Evolutionary conservation across 192 early-diverging fungal species (phyloP), one percentile per base, ranked within the genome.

Genomic region (Coemansia sp.): DNA sequence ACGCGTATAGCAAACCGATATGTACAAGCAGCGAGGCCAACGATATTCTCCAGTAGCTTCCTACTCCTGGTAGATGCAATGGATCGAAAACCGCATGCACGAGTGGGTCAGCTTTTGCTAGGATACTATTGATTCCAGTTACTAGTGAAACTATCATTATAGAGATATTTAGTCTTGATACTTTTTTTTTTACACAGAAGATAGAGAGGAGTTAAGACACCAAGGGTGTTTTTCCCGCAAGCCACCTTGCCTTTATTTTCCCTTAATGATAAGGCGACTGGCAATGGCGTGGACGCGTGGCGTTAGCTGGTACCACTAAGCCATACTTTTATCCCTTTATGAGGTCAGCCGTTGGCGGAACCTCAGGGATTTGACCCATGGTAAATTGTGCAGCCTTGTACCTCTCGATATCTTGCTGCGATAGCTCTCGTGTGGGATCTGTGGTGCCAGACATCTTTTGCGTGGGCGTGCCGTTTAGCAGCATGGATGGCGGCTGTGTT

Each of bases 21-120:
- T 68, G 60, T 12, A 14, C 15, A 0, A 54, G 18, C 16, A 62
- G 41, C 49, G 71, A 63, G 13, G 59, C 42, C 1, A 55, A 14
- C 48, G 57, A 53, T 8, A 55, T 36, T 21, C 38, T 56, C 71
- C 71, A 74, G 33, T 74, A 68, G 18, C 10, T 43, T 19, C 71
- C 57, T 11, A 74, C 42, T 8, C 71, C 71, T 0, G 46, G 13
- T 30, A 74, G 53, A 28, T 56, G 59, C 46, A 77, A 16, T 2
- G 73, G 67, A 53, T 70, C 73, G 23, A 77, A 77, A 7, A 66
- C 18, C 0, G 45, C 36, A 19, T 77, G 67, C 5, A 66, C 48
- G 15, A 31, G 13, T 4, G 31, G 46, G 33, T 68, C 63, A 28
- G 58, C 18, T 5, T 45, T 7, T 9, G 36, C 48, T 30, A 50